phyloP scores from a whole-genome alignment of 139 green algal species.

The Tetraselmis striata region DNA sequence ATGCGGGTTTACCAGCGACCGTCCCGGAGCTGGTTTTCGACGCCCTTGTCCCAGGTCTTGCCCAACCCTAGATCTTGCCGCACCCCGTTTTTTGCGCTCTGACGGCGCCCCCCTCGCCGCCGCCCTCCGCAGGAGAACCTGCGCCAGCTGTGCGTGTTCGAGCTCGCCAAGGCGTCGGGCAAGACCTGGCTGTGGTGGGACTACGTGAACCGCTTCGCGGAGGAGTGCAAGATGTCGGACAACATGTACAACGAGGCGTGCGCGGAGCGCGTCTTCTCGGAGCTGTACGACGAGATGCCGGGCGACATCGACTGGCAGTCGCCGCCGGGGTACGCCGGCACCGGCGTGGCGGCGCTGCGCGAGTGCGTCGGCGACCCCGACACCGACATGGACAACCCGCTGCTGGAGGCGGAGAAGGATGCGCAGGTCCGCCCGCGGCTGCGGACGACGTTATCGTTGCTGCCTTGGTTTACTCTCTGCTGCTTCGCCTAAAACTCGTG shows the following conservation, averaged over 20 bases:
- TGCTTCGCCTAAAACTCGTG: too few species aligned
- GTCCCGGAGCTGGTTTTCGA: too few species aligned
- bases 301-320: slow-evolving; percentile 9
- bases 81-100: too few species aligned
- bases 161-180: slow-evolving; percentile 44
- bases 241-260: slow-evolving; percentile 66
- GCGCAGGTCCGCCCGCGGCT: slow-evolving; percentile 58
- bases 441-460: too few species aligned
- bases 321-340: slow-evolving; percentile 14
- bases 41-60: too few species aligned
- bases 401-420: slow-evolving; percentile 69
- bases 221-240: slow-evolving; percentile 58
- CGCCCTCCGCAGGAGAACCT: slow-evolving; percentile 84
- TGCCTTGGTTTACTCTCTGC: too few species aligned
- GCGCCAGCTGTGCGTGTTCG: slow-evolving; percentile 78
- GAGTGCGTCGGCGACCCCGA: slow-evolving; percentile 51
- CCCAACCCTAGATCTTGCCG: too few species aligned
- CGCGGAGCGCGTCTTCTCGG: slow-evolving; percentile 59
- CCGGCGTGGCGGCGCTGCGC: slow-evolving; percentile 16
- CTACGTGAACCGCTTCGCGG: slow-evolving; percentile 66
- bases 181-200: slow-evolving; percentile 80
- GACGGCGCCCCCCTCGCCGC: too few species aligned
- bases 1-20: too few species aligned
- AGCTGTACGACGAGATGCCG: slow-evolving; percentile 23
- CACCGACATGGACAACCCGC: slow-evolving; percentile 33